A percentile compares a stretch with the other conserved stretches of the same genome.
Evolutionary conservation across 495 filamentous ascomycete species (phyloP).

Genomic region (Penicillium pancosmium): DNA sequence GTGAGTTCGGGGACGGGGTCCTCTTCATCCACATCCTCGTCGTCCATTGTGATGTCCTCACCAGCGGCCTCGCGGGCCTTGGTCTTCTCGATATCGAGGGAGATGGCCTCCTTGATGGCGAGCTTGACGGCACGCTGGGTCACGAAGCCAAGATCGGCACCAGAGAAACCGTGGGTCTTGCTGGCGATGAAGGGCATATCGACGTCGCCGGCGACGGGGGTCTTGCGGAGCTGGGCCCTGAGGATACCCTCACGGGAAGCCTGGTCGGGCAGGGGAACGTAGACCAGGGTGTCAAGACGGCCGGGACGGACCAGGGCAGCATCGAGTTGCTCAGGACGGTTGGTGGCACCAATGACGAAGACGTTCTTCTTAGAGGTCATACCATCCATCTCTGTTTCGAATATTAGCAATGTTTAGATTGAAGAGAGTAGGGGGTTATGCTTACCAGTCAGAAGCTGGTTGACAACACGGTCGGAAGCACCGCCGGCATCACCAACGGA

Average conservation of each 20-base stretch:
- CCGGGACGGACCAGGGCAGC: slow-evolving; percentile 96
- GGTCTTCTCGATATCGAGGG: slow-evolving; percentile 79
- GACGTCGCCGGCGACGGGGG: slow-evolving; percentile 85
- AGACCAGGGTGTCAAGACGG: slow-evolving; percentile 97
- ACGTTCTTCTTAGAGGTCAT: slow-evolving; percentile 99
- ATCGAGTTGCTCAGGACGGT: slow-evolving; percentile 97
- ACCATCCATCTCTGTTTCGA: slow-evolving; percentile 86
- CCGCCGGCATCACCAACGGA: slow-evolving; percentile 96
- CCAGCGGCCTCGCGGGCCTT: slow-evolving; percentile 89
- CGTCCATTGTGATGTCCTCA: slow-evolving; percentile 76
- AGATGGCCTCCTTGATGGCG: slow-evolving; percentile 97
- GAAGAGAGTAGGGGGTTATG: slow-evolving; percentile 6
- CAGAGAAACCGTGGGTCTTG: slow-evolving; percentile 98
- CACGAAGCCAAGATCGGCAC: slow-evolving; percentile 99
- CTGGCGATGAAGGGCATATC: slow-evolving; percentile 90
- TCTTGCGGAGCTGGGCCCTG: slow-evolving; percentile 97
- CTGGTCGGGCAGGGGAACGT: slow-evolving; percentile 95
- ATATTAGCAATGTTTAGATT: slow-evolving; percentile 44
- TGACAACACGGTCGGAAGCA: slow-evolving; percentile 98
- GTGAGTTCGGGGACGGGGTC: slow-evolving; percentile 97
- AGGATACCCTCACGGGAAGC: slow-evolving; percentile 83
- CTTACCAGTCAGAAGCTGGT: slow-evolving; percentile 96
- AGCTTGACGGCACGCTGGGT: slow-evolving; percentile 99
- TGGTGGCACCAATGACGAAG: slow-evolving; percentile 98
- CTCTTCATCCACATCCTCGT: slow-evolving; percentile 74